Evolutionary conservation across 2,329 filamentous ascomycete genomes (phyloP), one percentile per base, ranked within the genome.

Genomic region (Trichoderma atroviride): DNA sequence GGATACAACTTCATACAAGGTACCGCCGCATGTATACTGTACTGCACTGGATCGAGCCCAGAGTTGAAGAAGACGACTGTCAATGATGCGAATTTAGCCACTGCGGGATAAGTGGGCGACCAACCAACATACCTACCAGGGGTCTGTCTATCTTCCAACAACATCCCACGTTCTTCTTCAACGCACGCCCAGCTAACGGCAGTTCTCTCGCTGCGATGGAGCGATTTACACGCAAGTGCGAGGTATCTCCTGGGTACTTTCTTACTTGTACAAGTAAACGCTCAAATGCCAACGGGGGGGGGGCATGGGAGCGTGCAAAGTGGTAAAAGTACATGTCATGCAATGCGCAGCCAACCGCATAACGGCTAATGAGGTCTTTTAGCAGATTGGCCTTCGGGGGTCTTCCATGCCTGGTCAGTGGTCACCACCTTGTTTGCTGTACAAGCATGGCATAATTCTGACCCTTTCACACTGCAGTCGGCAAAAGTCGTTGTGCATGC

Each of bases 401-500:
- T 47, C 55, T 37, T 27, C n/a, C 33, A 58, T 59, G 55, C 37
- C 63, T 43, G 55, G 29, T 55, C n/a, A n/a, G n/a, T n/a, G n/a
- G n/a, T n/a, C 64, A 67, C 63, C 63, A 58, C 53, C 53, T 58
- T 58, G 52, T 53, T 47, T 58, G 52, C 37, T 47, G 43, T 66
- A 33, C 40, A 47, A 53, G 50, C 24, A 35, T 64, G 63, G 62
- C 62, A 65, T 57, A 65, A 65, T 65, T 57, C 14, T 58, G 63
- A 37, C 29, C 64, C 43, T 33, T 67, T 52, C 53, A 52, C 55
- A 52, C 55, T 67, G 64, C 64, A 67, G 64, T 24, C 64, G 64
- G 64, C 64, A 67, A 67, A 59, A 67, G 29, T 67, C 55, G 55
- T 33, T 58, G 64, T 59, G 64, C 55, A 67, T 67, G 55, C 64